Evolutionary conservation across 495 filamentous ascomycete genomes (phyloP).

Genomic region (Hyaloscypha variabilis): DNA sequence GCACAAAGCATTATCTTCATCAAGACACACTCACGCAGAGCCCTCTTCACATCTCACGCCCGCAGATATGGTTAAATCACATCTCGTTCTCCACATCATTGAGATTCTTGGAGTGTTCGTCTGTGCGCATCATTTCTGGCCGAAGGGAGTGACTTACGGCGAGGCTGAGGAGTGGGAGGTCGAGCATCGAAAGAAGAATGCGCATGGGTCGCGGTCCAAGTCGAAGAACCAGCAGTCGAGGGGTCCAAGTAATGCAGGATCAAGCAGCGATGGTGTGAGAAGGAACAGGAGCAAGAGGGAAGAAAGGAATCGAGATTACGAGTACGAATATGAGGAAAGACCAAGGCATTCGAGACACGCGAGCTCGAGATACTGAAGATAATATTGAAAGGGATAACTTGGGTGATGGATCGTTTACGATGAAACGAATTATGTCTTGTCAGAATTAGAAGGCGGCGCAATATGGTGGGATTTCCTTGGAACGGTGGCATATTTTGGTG

Average conservation of each 20-base stretch:
- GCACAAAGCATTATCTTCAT: neutral
- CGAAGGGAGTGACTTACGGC: constrained; percentile 29
- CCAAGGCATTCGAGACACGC: constrained; percentile 3
- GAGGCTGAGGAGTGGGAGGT: constrained; percentile 28
- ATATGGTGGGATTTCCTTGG: neutral
- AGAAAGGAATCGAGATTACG: constrained; percentile 9
- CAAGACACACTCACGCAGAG: neutral
- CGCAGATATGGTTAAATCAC: constrained; percentile 16
- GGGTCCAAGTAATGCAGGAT: neutral
- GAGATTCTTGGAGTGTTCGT: constrained; percentile 25
- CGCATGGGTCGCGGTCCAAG: constrained; percentile 10
- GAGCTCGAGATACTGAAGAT: constrained; percentile 17
- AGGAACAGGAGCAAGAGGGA: constrained; percentile 1
- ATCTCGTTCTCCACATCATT: constrained; percentile 19
- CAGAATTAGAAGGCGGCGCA: neutral
- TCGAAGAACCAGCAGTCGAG: neutral
- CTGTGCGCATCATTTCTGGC: constrained; percentile 26
- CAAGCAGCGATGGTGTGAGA: constrained; percentile 9
- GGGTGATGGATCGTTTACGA: neutral
- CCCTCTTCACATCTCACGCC: neutral
- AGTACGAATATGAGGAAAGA: constrained; percentile 10
- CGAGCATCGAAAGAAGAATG: constrained; percentile 16
- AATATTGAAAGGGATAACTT: too few relatives aligned
- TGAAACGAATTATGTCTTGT: neutral
- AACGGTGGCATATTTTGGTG: neutral